Evolutionary conservation across 2,329 filamentous ascomycete species (phyloP), one percentile per base, ranked within the genome.

Genomic region (Drechslerella coelobrocha): DNA sequence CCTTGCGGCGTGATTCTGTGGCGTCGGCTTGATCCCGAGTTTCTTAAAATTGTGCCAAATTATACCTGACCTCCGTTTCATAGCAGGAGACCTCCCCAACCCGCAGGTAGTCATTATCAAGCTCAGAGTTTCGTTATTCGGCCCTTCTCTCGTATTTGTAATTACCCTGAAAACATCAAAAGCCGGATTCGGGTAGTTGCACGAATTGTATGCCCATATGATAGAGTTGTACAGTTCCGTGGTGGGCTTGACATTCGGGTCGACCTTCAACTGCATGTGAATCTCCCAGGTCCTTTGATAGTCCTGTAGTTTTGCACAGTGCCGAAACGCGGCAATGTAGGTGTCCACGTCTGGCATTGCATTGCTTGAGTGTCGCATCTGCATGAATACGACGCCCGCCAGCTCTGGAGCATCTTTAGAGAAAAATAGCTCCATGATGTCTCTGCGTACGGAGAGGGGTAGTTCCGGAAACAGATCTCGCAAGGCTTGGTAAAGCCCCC

Each of bases 221-320:
- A 97, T 81, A 0, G 89, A 87, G 75, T 96, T 97, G 75, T 89
- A 86, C 1, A 97, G 82, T 61, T 82, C 83, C 0, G 93, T 97
- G 74, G 85, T 87, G 2, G 88, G 84, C 74, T 92, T 87, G 37
- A 97, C 84, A 43, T 86, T 85, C n/a, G 88, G 84, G 78, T 99
- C 94, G 78, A 97, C 88, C 80, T 96, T 97, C 74, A 97, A 83
- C 86, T 96, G 93, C 77, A 97, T 96, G 80, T 96, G 89, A 1
- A 96, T 85, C 72, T 89, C 85, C 66, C 87, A 85, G 19, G 97
- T 81, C 43, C 86, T 87, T 61, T 90, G 86, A 1, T 80, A 76
- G 75, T 89, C 86, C 12, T 78, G 80, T 7, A 82, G 82, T 27
- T 81, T 80, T 2, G 88, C 88, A 23, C 96, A 84, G 1, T 91